Evolutionary conservation across 176 grass and related monocot species (phyloP), one percentile per base, ranked within the genome.

Genomic region (Paspalum vaginatum): DNA sequence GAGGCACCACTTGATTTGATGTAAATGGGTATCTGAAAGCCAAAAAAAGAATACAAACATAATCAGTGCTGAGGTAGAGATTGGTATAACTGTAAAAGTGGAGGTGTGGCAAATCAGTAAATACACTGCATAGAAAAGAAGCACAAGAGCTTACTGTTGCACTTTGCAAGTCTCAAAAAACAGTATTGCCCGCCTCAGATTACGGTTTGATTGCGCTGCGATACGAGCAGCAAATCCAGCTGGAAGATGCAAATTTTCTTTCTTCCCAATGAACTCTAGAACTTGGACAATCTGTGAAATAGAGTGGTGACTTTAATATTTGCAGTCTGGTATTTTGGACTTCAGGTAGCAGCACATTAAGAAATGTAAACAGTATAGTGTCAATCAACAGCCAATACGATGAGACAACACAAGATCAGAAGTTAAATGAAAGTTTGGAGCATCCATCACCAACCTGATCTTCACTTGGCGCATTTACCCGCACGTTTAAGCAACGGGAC

Each of bases 141-240:
- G 67, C 11, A 40, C 11, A 70, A 63, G 13, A 63, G 61, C 86
- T 91, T 93, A 99, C 96, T 99, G 88, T 63, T 99, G 92, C 55
- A 99, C 96, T 89, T 91, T 88, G 82, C 96, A 99, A 26, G 96
- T 92, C 67, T 99, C 96, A 51, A 95, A 91, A 91, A 93, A 95
- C 43, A 95, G 81, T 88, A 99, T 88, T 45, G 96, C 96, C 55
- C 96, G 80, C 59, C 96, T 99, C 87, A 99, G 85, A 86, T 95
- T 99, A 57, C 93, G 86, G 72, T 91, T 99, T 72, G 93, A 95
- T 62, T 99, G 92, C 65, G 81, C 62, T 27, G 90, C 88, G 75
- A 99, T 84, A 65, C 90, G 88, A 71, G 81, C 86, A 86, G 93
- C 81, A 74, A 99, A 85, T 86, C 88, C 93, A 84, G 72, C 48